These are phyloP conservation scores for Kwoniella heveanensis DNA, from an alignment of 768 basidiomycete genomes.

Conservation along the genomic window DNA sequence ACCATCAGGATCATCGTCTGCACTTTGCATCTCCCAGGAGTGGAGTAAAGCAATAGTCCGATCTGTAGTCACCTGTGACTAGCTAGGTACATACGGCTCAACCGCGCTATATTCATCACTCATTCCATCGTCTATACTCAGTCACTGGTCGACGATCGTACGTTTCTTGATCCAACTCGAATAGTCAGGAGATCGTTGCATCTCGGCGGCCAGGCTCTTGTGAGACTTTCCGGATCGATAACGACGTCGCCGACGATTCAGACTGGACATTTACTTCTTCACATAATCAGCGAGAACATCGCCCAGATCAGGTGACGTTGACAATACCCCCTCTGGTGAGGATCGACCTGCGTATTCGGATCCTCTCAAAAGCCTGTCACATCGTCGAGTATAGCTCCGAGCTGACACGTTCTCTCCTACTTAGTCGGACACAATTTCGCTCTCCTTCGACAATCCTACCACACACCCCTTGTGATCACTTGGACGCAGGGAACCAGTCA, in stretches of 20 bases:
- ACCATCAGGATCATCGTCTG: not conserved
- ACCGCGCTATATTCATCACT: not conserved
- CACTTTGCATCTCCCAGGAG: not conserved
- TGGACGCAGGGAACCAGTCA: not conserved
- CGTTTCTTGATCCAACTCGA: too few relatives aligned
- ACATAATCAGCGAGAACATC: not conserved
- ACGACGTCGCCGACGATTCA: not conserved
- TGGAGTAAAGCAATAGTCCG: not conserved
- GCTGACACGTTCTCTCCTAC: too few relatives aligned
- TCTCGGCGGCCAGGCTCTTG: not conserved
- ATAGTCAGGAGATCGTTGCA: not conserved
- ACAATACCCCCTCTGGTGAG: not conserved
- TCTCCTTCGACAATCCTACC: not conserved
- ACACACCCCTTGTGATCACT: not conserved
- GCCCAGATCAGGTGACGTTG: not conserved
- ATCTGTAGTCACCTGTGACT: not conserved
- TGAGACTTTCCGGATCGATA: not conserved
- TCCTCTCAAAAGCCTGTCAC: too few relatives aligned
- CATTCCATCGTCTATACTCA: too few relatives aligned
- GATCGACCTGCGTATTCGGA: not conserved
- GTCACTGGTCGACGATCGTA: too few relatives aligned
- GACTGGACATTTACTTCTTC: not conserved
- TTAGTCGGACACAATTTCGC: too few relatives aligned
- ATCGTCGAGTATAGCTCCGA: too few relatives aligned
- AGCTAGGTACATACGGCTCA: not conserved